phyloP scores from a whole-genome alignment of 495 filamentous ascomycete species.

The Neurospora hispaniola region DNA sequence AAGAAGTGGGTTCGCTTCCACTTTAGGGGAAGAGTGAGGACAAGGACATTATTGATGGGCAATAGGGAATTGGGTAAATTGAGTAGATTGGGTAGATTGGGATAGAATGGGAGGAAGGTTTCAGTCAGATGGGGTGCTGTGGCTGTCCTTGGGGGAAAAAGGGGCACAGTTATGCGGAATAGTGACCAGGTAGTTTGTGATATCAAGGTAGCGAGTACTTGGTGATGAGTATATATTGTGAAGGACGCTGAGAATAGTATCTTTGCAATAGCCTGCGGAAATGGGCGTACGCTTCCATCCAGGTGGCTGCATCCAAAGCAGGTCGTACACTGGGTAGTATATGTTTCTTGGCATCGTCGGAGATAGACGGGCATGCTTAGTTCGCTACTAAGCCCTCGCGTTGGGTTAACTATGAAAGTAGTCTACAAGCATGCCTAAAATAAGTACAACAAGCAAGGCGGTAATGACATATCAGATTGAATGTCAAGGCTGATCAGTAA shows the following conservation, averaged over 20 bases:
- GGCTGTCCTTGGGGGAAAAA: not conserved
- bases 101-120: not conserved
- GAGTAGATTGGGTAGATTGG: not conserved
- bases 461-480: not conserved
- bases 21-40: not conserved
- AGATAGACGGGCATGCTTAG: not conserved
- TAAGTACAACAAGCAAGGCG: not conserved
- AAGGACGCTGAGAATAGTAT: not conserved
- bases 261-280: not conserved
- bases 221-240: not conserved
- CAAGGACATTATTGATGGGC: too few species aligned
- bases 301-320: not conserved
- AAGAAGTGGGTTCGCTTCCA: constrained; percentile 36
- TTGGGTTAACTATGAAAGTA: not conserved
- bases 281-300: not conserved
- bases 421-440: not conserved
- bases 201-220: not conserved
- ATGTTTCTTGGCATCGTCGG: not conserved
- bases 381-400: not conserved
- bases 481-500: not conserved
- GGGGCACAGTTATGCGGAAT: not conserved
- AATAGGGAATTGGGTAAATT: not conserved
- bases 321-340: not conserved
- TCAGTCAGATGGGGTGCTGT: not conserved
- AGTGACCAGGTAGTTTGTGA: not conserved